phyloP scores from a whole-genome alignment of 805 yeast species.

The Cephaloascus albidus region DNA sequence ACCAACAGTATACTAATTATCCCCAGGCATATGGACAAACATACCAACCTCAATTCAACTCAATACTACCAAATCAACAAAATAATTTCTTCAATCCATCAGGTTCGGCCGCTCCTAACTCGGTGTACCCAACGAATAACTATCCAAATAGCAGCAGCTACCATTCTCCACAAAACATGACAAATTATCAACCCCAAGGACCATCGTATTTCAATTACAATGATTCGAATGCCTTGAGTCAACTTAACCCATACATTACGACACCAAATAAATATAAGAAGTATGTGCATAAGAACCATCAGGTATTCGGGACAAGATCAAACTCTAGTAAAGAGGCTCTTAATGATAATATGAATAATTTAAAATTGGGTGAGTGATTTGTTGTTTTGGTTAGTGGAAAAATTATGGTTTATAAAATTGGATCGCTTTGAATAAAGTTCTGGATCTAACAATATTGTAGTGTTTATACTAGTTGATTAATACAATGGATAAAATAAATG shows the following conservation, averaged over 20 bases:
- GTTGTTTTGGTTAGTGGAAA: too few species aligned
- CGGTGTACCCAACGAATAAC: not conserved
- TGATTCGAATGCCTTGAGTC: not conserved
- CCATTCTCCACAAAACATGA: not conserved
- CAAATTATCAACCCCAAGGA: not conserved
- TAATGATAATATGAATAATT: too few species aligned
- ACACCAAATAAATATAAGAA: not conserved
- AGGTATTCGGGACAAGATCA: too few species aligned
- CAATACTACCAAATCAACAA: not conserved
- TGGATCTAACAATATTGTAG: too few species aligned
- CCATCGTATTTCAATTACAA: not conserved
- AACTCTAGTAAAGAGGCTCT: too few species aligned
- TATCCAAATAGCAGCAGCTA: not conserved
- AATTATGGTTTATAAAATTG: too few species aligned
- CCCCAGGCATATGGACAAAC: not conserved
- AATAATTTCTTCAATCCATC: not conserved
- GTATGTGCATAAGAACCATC: not conserved
- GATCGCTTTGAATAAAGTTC: too few species aligned
- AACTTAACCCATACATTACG: not conserved
- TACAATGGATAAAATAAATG: too few species aligned
- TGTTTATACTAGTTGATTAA: too few species aligned
- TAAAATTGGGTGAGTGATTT: too few species aligned
- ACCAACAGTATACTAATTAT: not conserved
- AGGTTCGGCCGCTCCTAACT: not conserved
- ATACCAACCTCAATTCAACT: not conserved